Evolutionary conservation across 495 filamentous ascomycete species (phyloP).

Genomic region (Aspergillus baeticus): DNA sequence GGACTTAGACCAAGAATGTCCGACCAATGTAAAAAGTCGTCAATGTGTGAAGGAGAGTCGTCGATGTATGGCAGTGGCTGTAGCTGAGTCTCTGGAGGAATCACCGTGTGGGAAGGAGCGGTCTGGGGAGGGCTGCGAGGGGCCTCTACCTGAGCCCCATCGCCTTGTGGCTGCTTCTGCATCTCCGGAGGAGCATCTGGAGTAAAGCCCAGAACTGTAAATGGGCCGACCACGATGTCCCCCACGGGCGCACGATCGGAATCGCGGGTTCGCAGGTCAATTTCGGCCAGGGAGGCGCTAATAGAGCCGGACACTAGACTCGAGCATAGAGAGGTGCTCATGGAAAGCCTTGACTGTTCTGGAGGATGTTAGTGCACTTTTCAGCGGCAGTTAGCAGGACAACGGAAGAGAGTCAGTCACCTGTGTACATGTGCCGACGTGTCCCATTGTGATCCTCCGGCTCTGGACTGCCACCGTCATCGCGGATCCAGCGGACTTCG

Average conservation of each 20-base stretch:
- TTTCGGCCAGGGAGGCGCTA: constrained; percentile 32
- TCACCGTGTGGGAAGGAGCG: neutral
- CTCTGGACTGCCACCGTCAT: constrained; percentile 7
- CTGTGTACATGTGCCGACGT: constrained; percentile 35
- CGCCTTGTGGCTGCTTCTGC: neutral
- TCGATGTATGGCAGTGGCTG: neutral
- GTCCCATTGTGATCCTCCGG: constrained; percentile 18
- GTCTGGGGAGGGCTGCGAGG: constrained; percentile 1
- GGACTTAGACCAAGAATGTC: constrained; percentile 32
- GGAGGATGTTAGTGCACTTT: neutral
- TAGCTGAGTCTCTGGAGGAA: neutral
- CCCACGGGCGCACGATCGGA: constrained; percentile 15
- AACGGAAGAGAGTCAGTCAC: constrained; percentile 12
- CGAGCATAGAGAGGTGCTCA: constrained; percentile 27
- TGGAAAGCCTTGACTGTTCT: constrained; percentile 33
- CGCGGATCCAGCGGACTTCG: constrained; percentile 32
- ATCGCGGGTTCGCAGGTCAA: constrained; percentile 28
- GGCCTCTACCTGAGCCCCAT: neutral
- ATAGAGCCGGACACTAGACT: constrained; percentile 31
- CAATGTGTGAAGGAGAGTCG: constrained; percentile 29
- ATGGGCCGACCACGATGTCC: constrained; percentile 35
- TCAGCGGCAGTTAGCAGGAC: neutral
- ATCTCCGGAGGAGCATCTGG: neutral
- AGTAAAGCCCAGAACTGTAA: constrained; percentile 30
- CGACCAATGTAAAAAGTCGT: constrained; percentile 37